Base-by-base conservation (phyloP, 2,329 filamentous ascomycete genomes). In the Arthroderma uncinatum region DNA sequence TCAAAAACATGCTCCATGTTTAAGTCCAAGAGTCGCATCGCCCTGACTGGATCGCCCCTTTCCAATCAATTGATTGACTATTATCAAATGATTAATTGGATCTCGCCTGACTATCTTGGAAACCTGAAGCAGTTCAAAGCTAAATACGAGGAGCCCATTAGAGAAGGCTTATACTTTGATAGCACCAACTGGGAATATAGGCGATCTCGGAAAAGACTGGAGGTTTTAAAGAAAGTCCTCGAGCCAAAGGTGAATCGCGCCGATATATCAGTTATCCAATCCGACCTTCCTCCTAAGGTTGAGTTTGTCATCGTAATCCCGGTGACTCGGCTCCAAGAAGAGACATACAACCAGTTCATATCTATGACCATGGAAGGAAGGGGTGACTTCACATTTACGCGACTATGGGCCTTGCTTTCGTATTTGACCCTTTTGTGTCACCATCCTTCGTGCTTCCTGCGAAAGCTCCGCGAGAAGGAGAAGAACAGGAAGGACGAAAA, bases 51-150 rank as follows among this genome's bases (percentile, higher is more conserved):
- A 0, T 92, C 90, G 0, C 91, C 91, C 0, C 75, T 96, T 54
- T 84, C 87, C 3, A 96, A 95, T 66, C 87, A 89, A 54, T 82
- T 95, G 0, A 75, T 80, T 28, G 91, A 96, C 64, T 95, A 95
- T 66, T 89, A 85, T 66, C 75, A 83, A n/a, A 88, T 95, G 82
- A 85, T 95, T 58, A 81, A 91, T 61, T 95, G 89, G 89, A 83
- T 93, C 54, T 84, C 88, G 1, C 87, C 87, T 0, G 82, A 82
- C 23, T 95, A 88, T 67, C 76, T 95, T 2, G 89, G 89, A 0
- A 77, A 80, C 2, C 70, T 78, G 8, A 64, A 70, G 0, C 85
- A 91, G 64, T 96, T 96, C 68, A 79, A 76, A 19, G 68, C 76
- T 0, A 79, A 83, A n/a, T 95, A 86, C 66, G 79, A 82, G 4